A percentile compares a stretch with the other conserved stretches of the same genome.
phyloP scores from a whole-genome alignment of 192 early-diverging fungal genomes.

The Kickxella alabastrina region DNA sequence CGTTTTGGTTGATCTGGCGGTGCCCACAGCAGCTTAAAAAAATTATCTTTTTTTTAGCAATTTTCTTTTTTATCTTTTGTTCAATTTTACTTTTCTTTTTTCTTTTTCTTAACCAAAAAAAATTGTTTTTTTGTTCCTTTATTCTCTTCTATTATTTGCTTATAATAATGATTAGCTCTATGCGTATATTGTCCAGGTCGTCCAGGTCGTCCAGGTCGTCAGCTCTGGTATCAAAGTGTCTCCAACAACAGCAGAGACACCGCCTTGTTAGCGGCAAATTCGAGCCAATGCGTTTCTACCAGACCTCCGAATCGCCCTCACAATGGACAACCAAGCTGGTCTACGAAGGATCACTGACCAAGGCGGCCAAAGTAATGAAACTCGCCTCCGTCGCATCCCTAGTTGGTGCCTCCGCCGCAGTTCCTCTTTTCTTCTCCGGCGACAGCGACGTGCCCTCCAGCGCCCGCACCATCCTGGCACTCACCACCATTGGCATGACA shows the following conservation, averaged over 20 bases:
- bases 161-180: too few species aligned
- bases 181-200: too few species aligned
- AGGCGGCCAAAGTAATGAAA: slow-evolving; percentile 45
- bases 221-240: not conserved
- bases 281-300: too few species aligned
- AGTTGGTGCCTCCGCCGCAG: slow-evolving; percentile 33
- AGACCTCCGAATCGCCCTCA: too few species aligned
- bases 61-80: slow-evolving; percentile 5
- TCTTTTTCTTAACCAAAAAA: slow-evolving; percentile 1
- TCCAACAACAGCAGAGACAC: not conserved
- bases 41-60: slow-evolving; percentile 3
- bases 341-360: slow-evolving; percentile 37
- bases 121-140: not conserved
- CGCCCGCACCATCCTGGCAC: slow-evolving; percentile 36
- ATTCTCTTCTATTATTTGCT: too few species aligned
- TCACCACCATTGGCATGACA: slow-evolving; percentile 43
- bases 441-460: slow-evolving; percentile 37
- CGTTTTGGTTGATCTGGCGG: slow-evolving; percentile 55
- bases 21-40: slow-evolving; percentile 11
- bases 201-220: too few species aligned
- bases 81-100: not conserved
- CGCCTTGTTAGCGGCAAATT: too few species aligned
- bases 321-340: slow-evolving; percentile 1
- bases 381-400: slow-evolving; percentile 41
- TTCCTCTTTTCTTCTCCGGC: slow-evolving; percentile 42